Base-by-base conservation (phyloP, 2,329 filamentous ascomycete genomes). In the Apiospora rasikravindrae region DNA sequence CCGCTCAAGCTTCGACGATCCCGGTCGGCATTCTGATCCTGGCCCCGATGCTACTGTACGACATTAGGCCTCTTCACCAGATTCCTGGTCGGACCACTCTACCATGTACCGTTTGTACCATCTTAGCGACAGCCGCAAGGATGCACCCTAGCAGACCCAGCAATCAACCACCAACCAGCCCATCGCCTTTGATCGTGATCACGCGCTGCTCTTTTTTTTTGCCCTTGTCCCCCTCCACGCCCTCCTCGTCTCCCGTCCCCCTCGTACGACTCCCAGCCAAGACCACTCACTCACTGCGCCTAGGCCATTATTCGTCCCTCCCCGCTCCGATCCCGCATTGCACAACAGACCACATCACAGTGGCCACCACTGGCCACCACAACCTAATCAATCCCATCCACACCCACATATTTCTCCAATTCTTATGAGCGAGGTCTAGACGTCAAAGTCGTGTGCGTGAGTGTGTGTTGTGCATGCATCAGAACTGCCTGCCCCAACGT, bases 241-340 rank as follows among this genome's bases (percentile, higher is more conserved):
- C 33, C 33, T 37, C n/a, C n/a, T n/a, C n/a, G n/a, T n/a, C n/a
- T n/a, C n/a, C n/a, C n/a, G n/a, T n/a, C n/a, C n/a, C n/a, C n/a
- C 33, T n/a, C 22, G 5, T 53, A 51, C 44, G 44, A 47, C 49
- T 53, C 33, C 33, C 33, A 37, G 33, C 33, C 33, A 37, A 37
- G 33, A 37, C 33, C 33, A 37, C n/a, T n/a, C n/a, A n/a, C n/a
- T n/a, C n/a, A n/a, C 33, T 37, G 33, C 33, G 33, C 33, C 33
- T 7, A 37, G 33, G 33, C 33, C 33, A 37, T 37, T 37, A n/a
- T n/a, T 37, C 33, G 33, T 37, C 33, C 64, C 64, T 26, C 44
- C 42, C 67, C 67, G 67, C 67, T 69, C 67, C 67, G 67, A 69
- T 69, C 67, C 67, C 67, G 67, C 67, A 49, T 69, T n/a, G 33